phyloP scores from a whole-genome alignment of 495 filamentous ascomycete species.

The Parachaetomium inaequale region DNA sequence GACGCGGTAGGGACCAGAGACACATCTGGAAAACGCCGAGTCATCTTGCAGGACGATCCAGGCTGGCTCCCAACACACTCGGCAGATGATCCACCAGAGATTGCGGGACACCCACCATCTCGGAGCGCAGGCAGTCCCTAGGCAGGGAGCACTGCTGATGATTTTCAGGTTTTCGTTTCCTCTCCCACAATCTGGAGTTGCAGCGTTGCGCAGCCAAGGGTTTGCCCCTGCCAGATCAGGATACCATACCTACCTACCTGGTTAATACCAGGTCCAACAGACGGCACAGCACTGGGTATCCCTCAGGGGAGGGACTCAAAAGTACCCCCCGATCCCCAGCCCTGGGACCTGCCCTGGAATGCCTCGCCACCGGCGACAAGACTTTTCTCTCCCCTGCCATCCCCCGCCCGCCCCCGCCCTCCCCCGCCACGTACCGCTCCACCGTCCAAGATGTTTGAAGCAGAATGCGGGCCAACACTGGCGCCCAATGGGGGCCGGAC shows the following conservation, averaged over 20 bases:
- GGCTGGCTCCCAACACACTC: background rate
- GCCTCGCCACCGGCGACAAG: background rate
- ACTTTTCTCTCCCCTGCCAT: background rate
- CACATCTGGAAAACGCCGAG: background rate
- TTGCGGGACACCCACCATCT: background rate
- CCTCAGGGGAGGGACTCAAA: background rate
- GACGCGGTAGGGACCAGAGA: background rate
- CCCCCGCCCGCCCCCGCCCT: background rate
- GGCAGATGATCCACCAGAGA: background rate
- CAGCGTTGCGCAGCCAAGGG: slow-evolving; percentile 8
- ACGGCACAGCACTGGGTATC: background rate
- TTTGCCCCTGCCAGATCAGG: background rate
- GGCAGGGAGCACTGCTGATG: background rate
- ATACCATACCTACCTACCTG: background rate
- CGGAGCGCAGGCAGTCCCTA: background rate
- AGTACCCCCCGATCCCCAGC: background rate
- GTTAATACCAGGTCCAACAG: background rate
- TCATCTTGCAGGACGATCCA: background rate
- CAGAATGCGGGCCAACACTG: background rate
- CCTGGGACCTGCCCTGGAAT: background rate
- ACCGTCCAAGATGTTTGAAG: background rate
- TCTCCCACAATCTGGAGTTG: background rate
- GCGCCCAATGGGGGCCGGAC: slow-evolving; percentile 1
- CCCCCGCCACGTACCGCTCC: background rate
- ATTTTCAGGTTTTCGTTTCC: background rate